A percentile compares a stretch with the other conserved stretches of the same genome.
phyloP scores from a whole-genome alignment of 306 rosid genomes.

The Notholithocarpus densiflorus region DNA sequence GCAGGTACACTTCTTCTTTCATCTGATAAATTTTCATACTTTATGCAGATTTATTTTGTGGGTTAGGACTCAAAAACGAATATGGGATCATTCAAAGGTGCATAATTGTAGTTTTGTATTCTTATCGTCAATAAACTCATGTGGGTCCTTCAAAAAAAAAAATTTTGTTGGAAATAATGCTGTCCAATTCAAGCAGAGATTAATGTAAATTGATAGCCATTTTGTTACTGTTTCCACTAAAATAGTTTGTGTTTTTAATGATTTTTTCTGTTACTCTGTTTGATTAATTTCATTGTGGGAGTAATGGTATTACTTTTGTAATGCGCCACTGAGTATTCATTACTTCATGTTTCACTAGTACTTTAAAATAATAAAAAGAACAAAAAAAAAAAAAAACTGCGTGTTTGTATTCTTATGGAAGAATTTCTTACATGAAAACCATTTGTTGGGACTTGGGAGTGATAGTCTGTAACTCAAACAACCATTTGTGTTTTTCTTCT shows the following conservation, averaged over 20 bases:
- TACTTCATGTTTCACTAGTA: too few species aligned
- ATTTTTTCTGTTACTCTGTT: background rate
- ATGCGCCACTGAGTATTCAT: background rate
- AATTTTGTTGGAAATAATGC: background rate
- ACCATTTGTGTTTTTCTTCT: too few species aligned
- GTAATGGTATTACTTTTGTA: background rate
- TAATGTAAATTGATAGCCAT: background rate
- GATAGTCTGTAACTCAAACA: background rate
- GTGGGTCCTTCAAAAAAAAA: background rate
- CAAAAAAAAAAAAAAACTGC: too few species aligned
- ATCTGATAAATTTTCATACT: background rate
- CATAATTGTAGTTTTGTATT: too few species aligned
- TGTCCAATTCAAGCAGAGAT: background rate
- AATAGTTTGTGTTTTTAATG: background rate
- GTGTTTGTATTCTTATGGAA: too few species aligned
- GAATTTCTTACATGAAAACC: background rate
- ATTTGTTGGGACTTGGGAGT: background rate
- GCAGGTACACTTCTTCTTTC: conserved; percentile 44
- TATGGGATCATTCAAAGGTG: background rate
- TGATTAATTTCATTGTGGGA: background rate
- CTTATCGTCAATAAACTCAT: background rate
- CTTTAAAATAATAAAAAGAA: too few species aligned
- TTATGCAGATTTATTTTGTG: background rate
- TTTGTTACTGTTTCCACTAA: background rate
- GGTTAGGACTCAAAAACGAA: background rate